These are phyloP conservation scores for Athelia psychrophila DNA, from an alignment of 1,284 basidiomycete genomes.

Conservation along the genomic window DNA sequence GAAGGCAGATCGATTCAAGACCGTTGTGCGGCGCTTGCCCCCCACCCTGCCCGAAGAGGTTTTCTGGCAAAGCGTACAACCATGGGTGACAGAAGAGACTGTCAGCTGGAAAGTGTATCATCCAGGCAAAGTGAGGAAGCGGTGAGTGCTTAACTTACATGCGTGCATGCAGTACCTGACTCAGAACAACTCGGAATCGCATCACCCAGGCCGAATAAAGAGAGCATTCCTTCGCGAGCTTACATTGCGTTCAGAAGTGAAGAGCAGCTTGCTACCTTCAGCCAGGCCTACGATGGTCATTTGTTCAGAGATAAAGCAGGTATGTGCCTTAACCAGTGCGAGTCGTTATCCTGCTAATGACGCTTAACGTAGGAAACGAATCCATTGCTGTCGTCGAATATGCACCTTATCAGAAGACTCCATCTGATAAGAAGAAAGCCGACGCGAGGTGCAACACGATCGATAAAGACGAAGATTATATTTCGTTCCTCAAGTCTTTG, in stretches of 20 bases:
- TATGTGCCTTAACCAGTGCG: slow-evolving; percentile 30
- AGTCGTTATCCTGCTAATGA: background rate
- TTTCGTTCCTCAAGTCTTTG: slow-evolving; percentile 43
- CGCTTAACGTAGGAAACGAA: slow-evolving; percentile 67
- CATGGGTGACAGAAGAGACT: slow-evolving; percentile 81
- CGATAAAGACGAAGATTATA: slow-evolving; percentile 50
- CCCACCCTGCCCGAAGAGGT: slow-evolving; percentile 89
- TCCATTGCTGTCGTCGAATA: slow-evolving; percentile 90
- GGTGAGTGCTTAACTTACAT: slow-evolving; percentile 41
- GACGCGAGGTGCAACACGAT: slow-evolving; percentile 75
- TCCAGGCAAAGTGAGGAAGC: slow-evolving; percentile 69
- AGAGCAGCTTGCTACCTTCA: slow-evolving; percentile 73
- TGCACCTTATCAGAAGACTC: slow-evolving; percentile 88
- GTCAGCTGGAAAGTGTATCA: slow-evolving; percentile 66
- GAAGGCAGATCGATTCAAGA: slow-evolving; percentile 71
- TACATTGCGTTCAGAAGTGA: slow-evolving; percentile 88
- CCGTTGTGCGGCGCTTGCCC: slow-evolving; percentile 85
- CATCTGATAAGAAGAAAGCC: slow-evolving; percentile 68
- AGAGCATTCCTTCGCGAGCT: slow-evolving; percentile 83
- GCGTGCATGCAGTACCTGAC: background rate
- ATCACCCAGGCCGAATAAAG: slow-evolving; percentile 63
- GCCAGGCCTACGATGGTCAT: slow-evolving; percentile 89
- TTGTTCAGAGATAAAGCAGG: slow-evolving; percentile 90
- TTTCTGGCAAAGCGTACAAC: slow-evolving; percentile 89
- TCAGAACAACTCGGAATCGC: background rate